These are phyloP conservation scores for Diplodia seriata DNA, from an alignment of 2,329 filamentous ascomycete species.

Conservation along the genomic window DNA sequence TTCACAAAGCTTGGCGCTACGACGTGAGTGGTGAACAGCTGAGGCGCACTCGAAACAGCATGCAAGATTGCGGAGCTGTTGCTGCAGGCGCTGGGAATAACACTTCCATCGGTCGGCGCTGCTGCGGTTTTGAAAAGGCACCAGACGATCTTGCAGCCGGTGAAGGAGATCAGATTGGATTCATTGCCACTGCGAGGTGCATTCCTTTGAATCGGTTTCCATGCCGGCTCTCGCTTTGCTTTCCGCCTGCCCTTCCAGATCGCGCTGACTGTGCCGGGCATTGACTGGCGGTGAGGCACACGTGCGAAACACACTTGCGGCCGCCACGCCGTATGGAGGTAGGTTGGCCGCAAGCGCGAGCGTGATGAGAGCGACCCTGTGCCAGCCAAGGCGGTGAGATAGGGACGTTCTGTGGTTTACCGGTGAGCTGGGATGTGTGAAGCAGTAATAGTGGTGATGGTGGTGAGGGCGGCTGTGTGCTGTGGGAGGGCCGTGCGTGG, in stretches of 20 bases:
- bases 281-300: constrained; percentile 13
- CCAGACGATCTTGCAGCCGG: neutral
- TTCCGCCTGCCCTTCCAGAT: neutral
- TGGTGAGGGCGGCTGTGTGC: neutral
- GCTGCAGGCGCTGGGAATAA: neutral
- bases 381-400: neutral
- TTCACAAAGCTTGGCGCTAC: neutral
- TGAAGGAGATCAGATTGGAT: neutral
- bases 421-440: constrained; percentile 17
- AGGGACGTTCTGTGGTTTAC: neutral
- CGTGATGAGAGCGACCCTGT: neutral
- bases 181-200: neutral
- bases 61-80: neutral
- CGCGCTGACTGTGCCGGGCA: neutral
- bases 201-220: neutral
- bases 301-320: neutral
- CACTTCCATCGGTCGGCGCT: constrained; percentile 1
- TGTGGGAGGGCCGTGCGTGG: neutral
- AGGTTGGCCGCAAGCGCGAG: neutral
- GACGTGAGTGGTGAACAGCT: neutral
- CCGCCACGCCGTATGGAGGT: neutral
- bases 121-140: constrained; percentile 6
- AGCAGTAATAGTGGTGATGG: neutral
- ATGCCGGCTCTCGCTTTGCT: neutral
- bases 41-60: constrained; percentile 7